A percentile compares a stretch with the other conserved stretches of the same genome.
Conservation (phyloP, 2,329 filamentous ascomycete genomes). For the Ophiognomonia clavigignenti-juglandacearum region DNA sequence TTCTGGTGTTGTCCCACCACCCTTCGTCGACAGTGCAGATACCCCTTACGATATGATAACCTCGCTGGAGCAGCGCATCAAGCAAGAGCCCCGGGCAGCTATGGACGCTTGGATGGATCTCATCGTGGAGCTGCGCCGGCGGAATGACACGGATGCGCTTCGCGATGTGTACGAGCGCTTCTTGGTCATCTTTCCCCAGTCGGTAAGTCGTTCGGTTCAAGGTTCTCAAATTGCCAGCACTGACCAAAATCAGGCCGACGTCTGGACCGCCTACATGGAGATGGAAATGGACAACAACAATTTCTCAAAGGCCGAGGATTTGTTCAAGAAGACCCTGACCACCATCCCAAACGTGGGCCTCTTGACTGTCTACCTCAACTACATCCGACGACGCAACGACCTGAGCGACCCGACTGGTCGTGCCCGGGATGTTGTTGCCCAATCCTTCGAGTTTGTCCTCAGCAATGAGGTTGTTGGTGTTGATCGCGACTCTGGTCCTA, state of each 20-base stretch:
- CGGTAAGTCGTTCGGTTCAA: conserved; percentile 59
- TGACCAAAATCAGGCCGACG: conserved; percentile 65
- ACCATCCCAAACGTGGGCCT: conserved; percentile 77
- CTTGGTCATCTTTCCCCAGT: conserved; percentile 80
- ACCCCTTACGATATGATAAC: conserved; percentile 14
- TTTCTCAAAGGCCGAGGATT: conserved; percentile 70
- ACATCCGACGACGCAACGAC: conserved; percentile 87
- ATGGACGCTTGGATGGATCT: conserved; percentile 86
- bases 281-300: conserved; percentile 89
- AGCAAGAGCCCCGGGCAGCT: conserved; percentile 88
- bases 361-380: conserved; percentile 92
- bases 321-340: conserved; percentile 77
- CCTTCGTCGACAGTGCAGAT: conserved; percentile 66
- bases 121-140: conserved; percentile 78
- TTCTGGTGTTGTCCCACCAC: conserved; percentile 27
- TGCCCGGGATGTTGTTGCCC: conserved; percentile 73
- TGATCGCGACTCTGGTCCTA: conserved; percentile 80
- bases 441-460: conserved; percentile 90
- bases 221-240: conserved; percentile 8
- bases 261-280: conserved; percentile 84
- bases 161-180: conserved; percentile 81
- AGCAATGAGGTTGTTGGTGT: conserved; percentile 69
- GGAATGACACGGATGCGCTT: conserved; percentile 76
- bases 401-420: conserved; percentile 74
- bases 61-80: conserved; percentile 77